These are phyloP conservation scores for Mycena galericulata DNA, from an alignment of 768 basidiomycete genomes.

Conservation along the genomic window DNA sequence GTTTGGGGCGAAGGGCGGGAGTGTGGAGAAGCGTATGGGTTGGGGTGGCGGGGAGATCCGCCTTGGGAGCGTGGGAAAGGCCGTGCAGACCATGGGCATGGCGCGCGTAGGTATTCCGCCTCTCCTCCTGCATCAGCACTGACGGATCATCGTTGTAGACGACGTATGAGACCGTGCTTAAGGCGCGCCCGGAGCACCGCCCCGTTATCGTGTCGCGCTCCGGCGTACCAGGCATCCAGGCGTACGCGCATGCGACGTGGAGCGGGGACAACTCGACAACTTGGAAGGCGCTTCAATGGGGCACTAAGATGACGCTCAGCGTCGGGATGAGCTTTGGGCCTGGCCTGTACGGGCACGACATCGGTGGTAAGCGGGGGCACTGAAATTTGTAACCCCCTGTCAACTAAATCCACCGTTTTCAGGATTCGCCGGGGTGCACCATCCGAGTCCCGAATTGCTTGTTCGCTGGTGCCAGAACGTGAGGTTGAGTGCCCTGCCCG, in stretches of 20 bases:
- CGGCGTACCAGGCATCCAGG: slow-evolving; percentile 34
- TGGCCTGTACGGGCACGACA: slow-evolving; percentile 35
- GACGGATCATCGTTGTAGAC: slow-evolving; percentile 3
- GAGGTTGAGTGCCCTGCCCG: not conserved
- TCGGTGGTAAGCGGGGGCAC: slow-evolving; percentile 20
- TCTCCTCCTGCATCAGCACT: not conserved
- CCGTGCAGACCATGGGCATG: slow-evolving; percentile 37
- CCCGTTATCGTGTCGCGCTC: slow-evolving; percentile 37
- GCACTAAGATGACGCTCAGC: slow-evolving; percentile 36
- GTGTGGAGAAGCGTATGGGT: slow-evolving; percentile 34
- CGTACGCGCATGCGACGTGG: slow-evolving; percentile 36
- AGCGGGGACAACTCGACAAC: slow-evolving; percentile 37
- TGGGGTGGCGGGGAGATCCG: slow-evolving; percentile 33
- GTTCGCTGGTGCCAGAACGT: slow-evolving; percentile 37
- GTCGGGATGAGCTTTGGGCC: slow-evolving; percentile 37
- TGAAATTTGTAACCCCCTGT: not conserved
- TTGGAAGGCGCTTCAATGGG: slow-evolving; percentile 36
- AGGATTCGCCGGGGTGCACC: slow-evolving; percentile 33
- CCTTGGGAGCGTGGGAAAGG: slow-evolving; percentile 35
- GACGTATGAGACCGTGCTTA: slow-evolving; percentile 32
- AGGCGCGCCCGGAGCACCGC: slow-evolving; percentile 30
- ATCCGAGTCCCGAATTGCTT: slow-evolving; percentile 35
- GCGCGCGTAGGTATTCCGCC: slow-evolving; percentile 20
- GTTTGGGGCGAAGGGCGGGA: slow-evolving; percentile 22
- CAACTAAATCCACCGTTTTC: not conserved